Base-by-base conservation (phyloP, 1,139 yeast species). In the Martiniozyma asiatica region DNA sequence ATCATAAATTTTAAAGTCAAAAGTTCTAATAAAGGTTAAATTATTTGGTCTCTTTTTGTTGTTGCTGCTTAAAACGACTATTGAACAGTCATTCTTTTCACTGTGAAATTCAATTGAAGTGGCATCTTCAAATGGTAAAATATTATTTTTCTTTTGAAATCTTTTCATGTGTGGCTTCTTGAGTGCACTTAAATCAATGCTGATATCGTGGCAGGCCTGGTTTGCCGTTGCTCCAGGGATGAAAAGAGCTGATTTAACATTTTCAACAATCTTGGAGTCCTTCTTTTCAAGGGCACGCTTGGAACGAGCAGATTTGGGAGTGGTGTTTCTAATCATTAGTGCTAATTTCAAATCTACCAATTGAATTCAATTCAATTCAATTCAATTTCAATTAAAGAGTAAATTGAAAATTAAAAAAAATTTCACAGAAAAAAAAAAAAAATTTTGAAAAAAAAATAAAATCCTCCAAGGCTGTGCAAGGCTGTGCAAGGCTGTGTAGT, bases 41-140 rank as follows among this genome's bases (percentile, higher is more conserved):
- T 85, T 84, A 56, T 87, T 84, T 40, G 94, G 95, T 55, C 98
- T 73, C 63, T 92, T 89, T 58, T 89, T 92, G 52, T 82, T 84
- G 56, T 73, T 73, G 13, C 84, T 65, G 6, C 87, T 70, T 35
- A 87, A 65, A n/a, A 89, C 94, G 50, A 89, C 55, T 40, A 89
- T 60, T 3, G 97, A 84, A 27, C 80, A 58, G 56, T 89, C 98
- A 55, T 89, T 92, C 66, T 89, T 92, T 55, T 87, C 95, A 40
- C 94, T 68, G 53, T 87, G 81, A 49, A 92, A 89, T 56, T 92
- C 98, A 37, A 92, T 59, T 25, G 78, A 71, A 5, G 77, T 51
- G n/a, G 84, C 68, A 51, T 92, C 97, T 56, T 89, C 99, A 56
- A 89, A 89, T 9, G 98, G 98, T 47, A 80, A 68, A 38, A 89